Evolutionary conservation across 164 flowering plant genomes (phyloP), one percentile per base, ranked within the genome.

Genomic region (Sedum album): DNA sequence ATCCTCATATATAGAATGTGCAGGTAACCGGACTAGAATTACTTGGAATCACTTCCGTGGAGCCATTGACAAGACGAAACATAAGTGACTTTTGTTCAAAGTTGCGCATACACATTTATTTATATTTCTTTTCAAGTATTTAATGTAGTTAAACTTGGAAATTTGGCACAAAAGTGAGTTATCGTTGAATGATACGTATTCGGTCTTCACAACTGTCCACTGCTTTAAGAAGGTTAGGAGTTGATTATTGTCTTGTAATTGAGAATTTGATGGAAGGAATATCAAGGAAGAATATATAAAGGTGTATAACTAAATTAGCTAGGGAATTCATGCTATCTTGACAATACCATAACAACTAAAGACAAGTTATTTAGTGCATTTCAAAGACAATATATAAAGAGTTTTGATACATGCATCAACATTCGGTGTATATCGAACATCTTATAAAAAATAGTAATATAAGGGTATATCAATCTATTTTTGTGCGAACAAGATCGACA

Each of bases 31-130:
- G 31, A 26, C 61, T 11, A 31, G 18, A 55, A 55, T 21, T 25
- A 15, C 18, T 25, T 3, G 20, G 61, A 28, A 55, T 51, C 57
- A 51, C 57, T 70, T 44, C 0, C 23, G 69, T 66, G 74, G 57
- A 51, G 57, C 57, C 57, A 3, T 21, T 55, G 61, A 25, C 61
- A 55, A 26, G 61, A 55, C 61, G 31, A 55, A 55, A 55, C 61
- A 55, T 55, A 55, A 26, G 31, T 28, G 26, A 2, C 46, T 51
- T 51, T 51, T 51, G 57, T 51, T 21, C 57, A 51, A 51, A 51
- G 57, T 51, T 51, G 57, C 57, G 26, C 57, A 51, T 26, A 51
- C 2, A n/a, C 57, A 51, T 7, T n/a, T 4, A n/a, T 51, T 51
- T 51, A n/a, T n/a, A 5, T 21, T 6, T 26, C 21, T 46, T 46